phyloP scores from a whole-genome alignment of 75 land plant species.

The Ceratopteris richardii region DNA sequence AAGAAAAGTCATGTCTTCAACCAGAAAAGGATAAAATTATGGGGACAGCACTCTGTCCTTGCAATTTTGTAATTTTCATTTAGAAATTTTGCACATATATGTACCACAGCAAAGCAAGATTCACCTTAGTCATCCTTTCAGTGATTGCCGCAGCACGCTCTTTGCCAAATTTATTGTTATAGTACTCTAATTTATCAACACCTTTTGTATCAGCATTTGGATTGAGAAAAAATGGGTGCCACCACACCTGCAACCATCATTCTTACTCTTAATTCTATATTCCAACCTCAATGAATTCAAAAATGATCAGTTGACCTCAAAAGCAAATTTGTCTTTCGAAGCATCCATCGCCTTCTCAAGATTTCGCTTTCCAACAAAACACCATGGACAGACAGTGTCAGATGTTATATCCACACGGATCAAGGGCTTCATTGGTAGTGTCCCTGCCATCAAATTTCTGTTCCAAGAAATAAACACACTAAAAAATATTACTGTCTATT shows the following conservation, averaged over 20 bases:
- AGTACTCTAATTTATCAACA: conserved; percentile 47
- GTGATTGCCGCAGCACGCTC: conserved; percentile 19
- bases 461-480: too few relatives aligned
- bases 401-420: conserved; percentile 61
- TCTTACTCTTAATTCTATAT: background rate
- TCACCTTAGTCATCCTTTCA: conserved; percentile 48
- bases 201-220: conserved; percentile 79
- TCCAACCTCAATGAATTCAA: background rate
- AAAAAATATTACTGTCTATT: too few relatives aligned
- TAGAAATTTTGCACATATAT: too few relatives aligned
- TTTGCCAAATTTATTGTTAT: conserved; percentile 53
- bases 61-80: too few relatives aligned
- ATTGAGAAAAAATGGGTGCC: conserved; percentile 73
- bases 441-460: background rate
- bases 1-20: too few relatives aligned
- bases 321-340: conserved; percentile 42
- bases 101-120: too few relatives aligned
- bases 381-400: conserved; percentile 92
- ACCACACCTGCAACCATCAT: conserved; percentile 42
- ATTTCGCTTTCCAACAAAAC: conserved; percentile 76
- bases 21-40: too few relatives aligned
- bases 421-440: conserved; percentile 39
- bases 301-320: conserved; percentile 39
- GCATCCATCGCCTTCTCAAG: conserved; percentile 62
- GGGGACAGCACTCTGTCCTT: too few relatives aligned